Evolutionary conservation across 345 rosid genomes (phyloP).

Genomic region (Erysimum cheiranthoides): DNA sequence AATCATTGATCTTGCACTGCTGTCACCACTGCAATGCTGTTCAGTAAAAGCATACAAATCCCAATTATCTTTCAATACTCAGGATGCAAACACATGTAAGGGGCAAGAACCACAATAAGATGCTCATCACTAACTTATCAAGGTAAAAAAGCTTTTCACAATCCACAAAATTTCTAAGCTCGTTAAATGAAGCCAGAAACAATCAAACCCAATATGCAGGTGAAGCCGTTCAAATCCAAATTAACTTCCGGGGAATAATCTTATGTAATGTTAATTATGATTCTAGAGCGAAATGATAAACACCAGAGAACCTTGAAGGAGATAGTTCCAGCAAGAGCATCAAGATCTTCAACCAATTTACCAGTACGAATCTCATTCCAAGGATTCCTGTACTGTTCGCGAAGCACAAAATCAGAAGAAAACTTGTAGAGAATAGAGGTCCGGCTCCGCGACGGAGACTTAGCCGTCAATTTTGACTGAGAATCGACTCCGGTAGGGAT

Average conservation of each 20-base stretch:
- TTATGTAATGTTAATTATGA: too few relatives aligned
- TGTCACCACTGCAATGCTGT: slow-evolving; percentile 73
- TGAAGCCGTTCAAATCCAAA: too few relatives aligned
- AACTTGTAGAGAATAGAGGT: slow-evolving; percentile 73
- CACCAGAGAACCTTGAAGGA: slow-evolving; percentile 63
- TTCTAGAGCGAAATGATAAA: too few relatives aligned
- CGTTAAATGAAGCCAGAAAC: background rate
- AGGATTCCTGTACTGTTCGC: slow-evolving; percentile 88
- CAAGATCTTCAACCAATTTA: slow-evolving; percentile 89
- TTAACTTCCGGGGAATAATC: too few relatives aligned
- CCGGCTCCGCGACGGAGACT: slow-evolving; percentile 74
- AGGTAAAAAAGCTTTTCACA: background rate
- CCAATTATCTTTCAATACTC: background rate
- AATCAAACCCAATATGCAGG: background rate
- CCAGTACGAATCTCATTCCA: slow-evolving; percentile 88
- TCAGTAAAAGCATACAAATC: slow-evolving; percentile 27
- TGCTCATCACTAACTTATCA: slow-evolving; percentile 5
- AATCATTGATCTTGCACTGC: slow-evolving; percentile 62
- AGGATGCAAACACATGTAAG: background rate
- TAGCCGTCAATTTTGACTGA: slow-evolving; percentile 46
- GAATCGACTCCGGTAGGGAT: slow-evolving; percentile 41
- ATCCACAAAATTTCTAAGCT: background rate
- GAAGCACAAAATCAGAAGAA: slow-evolving; percentile 71
- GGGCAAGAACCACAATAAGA: too few relatives aligned
- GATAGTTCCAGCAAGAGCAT: slow-evolving; percentile 93